Evolutionary conservation across 306 rosid species (phyloP), one percentile per base, ranked within the genome.

Genomic region (Glycine latifolia): DNA sequence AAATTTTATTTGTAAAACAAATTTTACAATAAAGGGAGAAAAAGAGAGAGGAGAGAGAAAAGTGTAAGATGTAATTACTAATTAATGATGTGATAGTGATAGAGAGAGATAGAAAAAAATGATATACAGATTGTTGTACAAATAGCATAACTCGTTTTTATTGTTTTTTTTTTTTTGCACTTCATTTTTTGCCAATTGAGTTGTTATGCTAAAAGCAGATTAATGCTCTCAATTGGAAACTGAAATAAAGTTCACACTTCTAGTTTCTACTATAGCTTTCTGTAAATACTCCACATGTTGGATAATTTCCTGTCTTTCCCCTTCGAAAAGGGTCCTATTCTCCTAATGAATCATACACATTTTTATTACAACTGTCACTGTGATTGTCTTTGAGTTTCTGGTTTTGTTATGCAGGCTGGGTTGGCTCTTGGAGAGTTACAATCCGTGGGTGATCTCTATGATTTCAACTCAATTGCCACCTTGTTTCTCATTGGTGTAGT

Each of bases 391-490:
- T 33, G 17, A 41, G 56, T 53, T 80, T 43, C 77, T 17, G 10
- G 6, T 56, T 71, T 73, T 75, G 14, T 74, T 70, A 16, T 72
- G 82, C 88, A 95, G 99, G 99, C 99, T 39, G 99, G 99, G 76
- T 73, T 95, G 68, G 87, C 98, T n/a, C 97, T 95, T 47, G 99
- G 98, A 82, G 98, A 95, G 71, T 82, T 95, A 69, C 88, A 83
- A 52, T 91, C 98, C 14, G 11, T 95, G 41, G 93, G 94, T 9
- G 98, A 95, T 87, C 98, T 95, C 49, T 93, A 95, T 56, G 99
- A 95, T 87, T 91, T 93, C 93, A 91, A 91, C 81, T 95, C 99
- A 47, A 83, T 93, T 46, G 99, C 99, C 10, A 95, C 99, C 0
- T 71, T 95, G 73, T 93, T 93, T 86, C 80, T 93, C 81, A 95